Evolutionary conservation across 2,329 filamentous ascomycete genomes (phyloP), one percentile per base, ranked within the genome.

Genomic region (Aureobasidium leucospermi): DNA sequence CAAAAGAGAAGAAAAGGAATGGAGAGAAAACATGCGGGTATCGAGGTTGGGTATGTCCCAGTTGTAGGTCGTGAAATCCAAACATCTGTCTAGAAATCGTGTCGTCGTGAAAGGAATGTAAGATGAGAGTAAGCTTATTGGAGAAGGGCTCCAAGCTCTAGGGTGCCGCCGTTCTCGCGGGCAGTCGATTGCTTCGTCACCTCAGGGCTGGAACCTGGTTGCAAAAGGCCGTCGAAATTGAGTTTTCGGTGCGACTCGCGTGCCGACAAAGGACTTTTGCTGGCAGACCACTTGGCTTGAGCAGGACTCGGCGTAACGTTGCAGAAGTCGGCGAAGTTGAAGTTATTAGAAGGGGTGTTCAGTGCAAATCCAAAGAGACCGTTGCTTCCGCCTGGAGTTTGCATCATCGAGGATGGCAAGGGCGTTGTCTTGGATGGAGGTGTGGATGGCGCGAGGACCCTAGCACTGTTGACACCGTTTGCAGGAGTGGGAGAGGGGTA

Each of bases 241-340:
- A 96, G 78, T 63, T 86, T 81, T 69, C 88, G 83, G 67, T 89
- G 79, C n/a, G 88, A 82, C 48, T 88, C 83, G 65, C 85, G 89
- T 60, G 78, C 78, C 31, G 83, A 80, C 10, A 84, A 75, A 10
- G 90, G 91, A 0, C 91, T 96, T 71, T 88, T 90, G 16, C 71
- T 70, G 7, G 77, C 75, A 34, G 75, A 76, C 89, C 91, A 96
- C 9, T 86, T 82, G 66, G 85, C 90, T 76, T 96, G 94, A 29
- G 90, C 94, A 19, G 94, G 94, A 69, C 90, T 96, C 0, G 94
- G 94, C 6, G 94, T 96, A 71, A 97, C 93, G 75, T 97, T 96
- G 70, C 97, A 87, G 74, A 96, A 99, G 71, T 99, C 94, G 56
- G 91, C 85, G 75, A 97, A 96, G 76, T 97, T 95, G 74, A 97